A percentile compares a stretch with the other conserved stretches of the same genome.
Evolutionary conservation across 169 alveolate genomes (phyloP).

Genomic region (Plasmodium yoelii): DNA sequence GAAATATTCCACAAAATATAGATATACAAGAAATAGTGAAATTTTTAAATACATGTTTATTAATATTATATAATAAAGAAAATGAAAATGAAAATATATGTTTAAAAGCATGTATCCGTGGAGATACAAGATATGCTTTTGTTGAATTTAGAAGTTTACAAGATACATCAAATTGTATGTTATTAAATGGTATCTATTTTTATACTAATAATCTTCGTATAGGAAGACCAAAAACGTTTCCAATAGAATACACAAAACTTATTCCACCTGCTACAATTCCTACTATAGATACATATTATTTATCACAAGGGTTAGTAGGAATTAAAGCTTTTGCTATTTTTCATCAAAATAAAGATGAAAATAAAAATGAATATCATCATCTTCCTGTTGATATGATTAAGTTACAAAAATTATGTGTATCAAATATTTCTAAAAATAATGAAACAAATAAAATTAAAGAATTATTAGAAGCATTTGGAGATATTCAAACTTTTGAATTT

Average conservation of each 20-base stretch:
- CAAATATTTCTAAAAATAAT: slow-evolving; percentile 38
- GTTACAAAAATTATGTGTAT: slow-evolving; percentile 50
- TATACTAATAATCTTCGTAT: slow-evolving; percentile 76
- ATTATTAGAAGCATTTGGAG: slow-evolving; percentile 58
- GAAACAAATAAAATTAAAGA: slow-evolving; percentile 46
- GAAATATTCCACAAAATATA: slow-evolving; percentile 86
- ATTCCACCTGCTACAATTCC: slow-evolving; percentile 81
- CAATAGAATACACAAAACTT: slow-evolving; percentile 63
- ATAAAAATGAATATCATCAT: slow-evolving; percentile 77
- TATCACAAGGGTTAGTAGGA: slow-evolving; percentile 74
- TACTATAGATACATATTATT: slow-evolving; percentile 19
- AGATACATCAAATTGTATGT: slow-evolving; percentile 90
- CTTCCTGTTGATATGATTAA: slow-evolving; percentile 77
- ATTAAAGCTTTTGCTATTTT: slow-evolving; percentile 34
- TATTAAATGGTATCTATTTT: slow-evolving; percentile 82
- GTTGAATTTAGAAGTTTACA: slow-evolving; percentile 94
- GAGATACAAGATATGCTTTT: slow-evolving; percentile 96
- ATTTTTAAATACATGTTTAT: slow-evolving; percentile 83
- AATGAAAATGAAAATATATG: slow-evolving; percentile 76
- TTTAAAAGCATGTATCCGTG: slow-evolving; percentile 93
- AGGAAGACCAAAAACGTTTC: slow-evolving; percentile 86
- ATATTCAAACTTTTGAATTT: slow-evolving; percentile 19
- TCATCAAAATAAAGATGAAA: slow-evolving; percentile 58
- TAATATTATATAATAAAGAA: slow-evolving; percentile 84
- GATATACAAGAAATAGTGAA: slow-evolving; percentile 85